A percentile compares a stretch with the other conserved stretches of the same genome.
Evolutionary conservation across 768 basidiomycete genomes (phyloP).

Genomic region (Kwoniella sp.): DNA sequence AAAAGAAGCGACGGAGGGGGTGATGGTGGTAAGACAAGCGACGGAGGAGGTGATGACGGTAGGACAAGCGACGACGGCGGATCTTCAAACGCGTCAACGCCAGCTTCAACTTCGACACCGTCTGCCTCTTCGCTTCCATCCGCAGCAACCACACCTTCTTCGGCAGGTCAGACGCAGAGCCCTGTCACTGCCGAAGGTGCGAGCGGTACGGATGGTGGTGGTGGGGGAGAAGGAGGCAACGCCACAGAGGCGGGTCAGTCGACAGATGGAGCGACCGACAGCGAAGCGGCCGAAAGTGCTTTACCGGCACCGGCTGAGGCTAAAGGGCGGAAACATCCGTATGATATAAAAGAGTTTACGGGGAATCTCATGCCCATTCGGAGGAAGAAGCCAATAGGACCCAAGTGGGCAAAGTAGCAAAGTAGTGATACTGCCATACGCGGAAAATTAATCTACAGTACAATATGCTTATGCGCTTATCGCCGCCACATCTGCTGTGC

Average conservation of each 20-base stretch:
- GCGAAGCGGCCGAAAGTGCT: too few species aligned
- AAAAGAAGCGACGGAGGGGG: not conserved
- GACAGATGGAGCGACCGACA: not conserved
- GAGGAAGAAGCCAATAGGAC: constrained; percentile 12
- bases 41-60: too few species aligned
- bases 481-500: too few species aligned
- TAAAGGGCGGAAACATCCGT: not conserved
- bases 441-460: too few species aligned
- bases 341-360: constrained; percentile 20
- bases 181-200: not conserved
- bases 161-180: not conserved
- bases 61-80: not conserved
- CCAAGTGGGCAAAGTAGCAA: not conserved
- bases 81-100: not conserved
- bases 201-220: not conserved
- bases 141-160: not conserved
- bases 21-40: not conserved
- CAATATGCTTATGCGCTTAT: too few species aligned
- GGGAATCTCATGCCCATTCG: constrained; percentile 23
- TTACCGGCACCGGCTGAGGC: not conserved
- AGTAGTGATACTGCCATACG: too few species aligned
- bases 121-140: not conserved
- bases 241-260: not conserved
- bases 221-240: not conserved
- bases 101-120: not conserved